A percentile compares a stretch with the other conserved stretches of the same genome.
Conservation (phyloP, 805 yeast genomes). For the Candida oleophila region DNA sequence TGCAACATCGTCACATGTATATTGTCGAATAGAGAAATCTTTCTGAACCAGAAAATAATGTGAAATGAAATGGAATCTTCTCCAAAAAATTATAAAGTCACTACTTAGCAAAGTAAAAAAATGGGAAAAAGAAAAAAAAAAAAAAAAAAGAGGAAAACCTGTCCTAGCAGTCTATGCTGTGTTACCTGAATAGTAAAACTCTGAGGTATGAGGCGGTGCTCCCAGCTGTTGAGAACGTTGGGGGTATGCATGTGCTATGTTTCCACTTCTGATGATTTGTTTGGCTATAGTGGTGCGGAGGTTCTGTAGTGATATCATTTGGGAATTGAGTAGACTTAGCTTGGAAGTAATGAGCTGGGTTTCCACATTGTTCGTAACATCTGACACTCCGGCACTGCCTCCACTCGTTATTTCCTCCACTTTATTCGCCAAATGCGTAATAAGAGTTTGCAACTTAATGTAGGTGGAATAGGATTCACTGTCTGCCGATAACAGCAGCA, state of each 20-base stretch:
- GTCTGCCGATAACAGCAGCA: conserved; percentile 5
- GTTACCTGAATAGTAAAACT: not conserved
- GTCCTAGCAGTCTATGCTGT: not conserved
- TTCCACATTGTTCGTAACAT: not conserved
- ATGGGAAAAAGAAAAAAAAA: too few relatives aligned
- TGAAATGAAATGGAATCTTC: not conserved
- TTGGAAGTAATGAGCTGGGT: conserved; percentile 16
- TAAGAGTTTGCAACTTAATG: conserved; percentile 11
- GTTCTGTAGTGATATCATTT: conserved; percentile 23
- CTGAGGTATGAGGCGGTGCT: not conserved
- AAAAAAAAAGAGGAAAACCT: not conserved
- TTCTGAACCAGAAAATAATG: not conserved
- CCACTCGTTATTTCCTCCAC: conserved; percentile 15
- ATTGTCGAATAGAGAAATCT: not conserved
- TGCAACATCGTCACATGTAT: not conserved
- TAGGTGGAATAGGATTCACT: not conserved
- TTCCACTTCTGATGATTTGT: conserved; percentile 10
- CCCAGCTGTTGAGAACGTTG: not conserved
- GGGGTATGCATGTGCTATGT: conserved; percentile 1
- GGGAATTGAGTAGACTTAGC: conserved; percentile 29
- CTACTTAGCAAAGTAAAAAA: not conserved
- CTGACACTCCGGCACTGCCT: conserved; percentile 3
- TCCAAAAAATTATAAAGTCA: not conserved
- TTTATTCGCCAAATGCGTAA: conserved; percentile 29
- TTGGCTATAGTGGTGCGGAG: conserved; percentile 16